Evolutionary conservation across 345 rosid genomes (phyloP), one percentile per base, ranked within the genome.

Genomic region (Boechera stricta): DNA sequence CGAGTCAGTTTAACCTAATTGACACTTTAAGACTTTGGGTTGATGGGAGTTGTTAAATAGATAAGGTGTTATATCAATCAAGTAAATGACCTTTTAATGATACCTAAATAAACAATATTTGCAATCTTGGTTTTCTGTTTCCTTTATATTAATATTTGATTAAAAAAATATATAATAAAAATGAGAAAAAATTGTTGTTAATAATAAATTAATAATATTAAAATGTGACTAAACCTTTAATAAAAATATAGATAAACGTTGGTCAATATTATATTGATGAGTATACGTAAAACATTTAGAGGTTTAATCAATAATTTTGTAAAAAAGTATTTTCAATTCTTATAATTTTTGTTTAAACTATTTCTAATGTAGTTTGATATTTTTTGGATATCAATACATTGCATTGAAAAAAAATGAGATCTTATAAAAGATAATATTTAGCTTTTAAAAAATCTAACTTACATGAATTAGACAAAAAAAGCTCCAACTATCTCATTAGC

Each of bases 1-100:
- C 26, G 77, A 72, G 73, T 72, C 63, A 78, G 81, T 78, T 72
- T 78, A 78, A 78, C 81, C 77, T 71, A 77, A 77, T 71, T 72
- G 53, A 57, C 44, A 72, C 48, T 78, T 77, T 77, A 71, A 71
- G 81, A 60, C 47, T 71, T 71, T 77, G 47, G 38, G 29, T 71
- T 71, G 76, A 77, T 77, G 67, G 67, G 48, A 31, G 66, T 38
- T 77, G 63, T 65, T 39, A 71, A 38, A 57, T 31, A 71, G 73
- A 57, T 78, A 38, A 77, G 61, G 24, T 71, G 77, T 77, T 64
- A 64, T 71, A 78, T 72, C 77, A 78, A 65, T 65, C 68, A 65
- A 65, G 48, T 52, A 16, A 72, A 72, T 16, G 72, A 39, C 60
- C 28, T 47, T 68, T 56, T 71, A 64, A 44, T 69, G 80, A 70